Evolutionary conservation across 1,284 basidiomycete species (phyloP).

Genomic region (Pisolithus thermaeus): DNA sequence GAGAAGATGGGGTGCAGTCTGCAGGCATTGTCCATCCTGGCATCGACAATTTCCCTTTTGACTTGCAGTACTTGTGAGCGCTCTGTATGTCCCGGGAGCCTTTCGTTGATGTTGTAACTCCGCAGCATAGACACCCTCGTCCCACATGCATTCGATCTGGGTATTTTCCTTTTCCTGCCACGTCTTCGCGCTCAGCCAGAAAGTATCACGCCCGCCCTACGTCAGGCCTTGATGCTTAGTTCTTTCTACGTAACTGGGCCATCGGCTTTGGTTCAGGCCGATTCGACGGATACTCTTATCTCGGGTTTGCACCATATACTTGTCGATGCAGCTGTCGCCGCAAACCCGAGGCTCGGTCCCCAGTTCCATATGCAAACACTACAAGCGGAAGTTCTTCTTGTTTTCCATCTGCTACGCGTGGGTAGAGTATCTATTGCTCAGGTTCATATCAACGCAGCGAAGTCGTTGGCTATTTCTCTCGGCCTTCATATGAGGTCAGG

Average conservation of each 20-base stretch:
- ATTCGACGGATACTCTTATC: slow-evolving; percentile 26
- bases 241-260: slow-evolving; percentile 27
- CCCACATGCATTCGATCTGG: slow-evolving; percentile 23
- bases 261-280: slow-evolving; percentile 12
- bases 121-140: slow-evolving; percentile 11
- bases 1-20: not conserved
- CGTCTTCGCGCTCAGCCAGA: slow-evolving; percentile 24
- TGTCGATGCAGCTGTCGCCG: slow-evolving; percentile 13
- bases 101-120: not conserved
- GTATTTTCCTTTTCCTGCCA: slow-evolving; percentile 29
- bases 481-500: no score
- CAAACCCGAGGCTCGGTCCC: slow-evolving; percentile 16
- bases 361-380: slow-evolving; percentile 36
- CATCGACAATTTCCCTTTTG: not conserved
- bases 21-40: not conserved
- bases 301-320: slow-evolving; percentile 27
- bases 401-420: slow-evolving; percentile 37
- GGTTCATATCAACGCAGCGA: slow-evolving; percentile 37
- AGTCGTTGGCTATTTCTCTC: slow-evolving; percentile 31
- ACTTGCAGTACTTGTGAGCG: not conserved
- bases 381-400: slow-evolving; percentile 42
- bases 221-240: slow-evolving; percentile 33
- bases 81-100: not conserved
- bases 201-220: slow-evolving; percentile 28
- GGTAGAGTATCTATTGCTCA: slow-evolving; percentile 39